A percentile compares a stretch with the other conserved stretches of the same genome.
These are phyloP conservation scores for Eucalyptus victrix DNA, from an alignment of 345 rosid species.

Conservation along the genomic window DNA sequence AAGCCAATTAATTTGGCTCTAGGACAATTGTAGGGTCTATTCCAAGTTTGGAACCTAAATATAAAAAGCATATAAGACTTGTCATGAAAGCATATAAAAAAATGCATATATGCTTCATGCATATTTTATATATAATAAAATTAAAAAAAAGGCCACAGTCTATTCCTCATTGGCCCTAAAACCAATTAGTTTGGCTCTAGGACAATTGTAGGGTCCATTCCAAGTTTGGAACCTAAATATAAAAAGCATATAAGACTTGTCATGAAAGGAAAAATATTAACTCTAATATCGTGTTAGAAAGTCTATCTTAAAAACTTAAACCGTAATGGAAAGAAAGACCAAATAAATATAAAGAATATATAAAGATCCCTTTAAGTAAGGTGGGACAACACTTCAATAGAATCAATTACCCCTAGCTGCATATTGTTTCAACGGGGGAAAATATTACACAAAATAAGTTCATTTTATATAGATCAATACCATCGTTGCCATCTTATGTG, in stretches of 20 bases:
- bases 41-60: neutral
- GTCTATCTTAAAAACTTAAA: no score
- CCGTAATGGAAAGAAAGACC: accelerated
- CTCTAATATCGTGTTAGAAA: neutral
- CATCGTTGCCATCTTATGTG: neutral
- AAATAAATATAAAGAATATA: no score
- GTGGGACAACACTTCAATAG: no score
- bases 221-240: neutral
- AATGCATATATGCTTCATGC: neutral
- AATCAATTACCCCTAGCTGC: accelerated
- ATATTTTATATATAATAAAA: neutral
- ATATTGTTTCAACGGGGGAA: neutral
- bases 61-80: no score
- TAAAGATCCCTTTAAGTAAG: accelerated
- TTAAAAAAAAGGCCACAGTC: accelerated
- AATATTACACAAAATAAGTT: neutral
- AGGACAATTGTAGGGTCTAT: neutral
- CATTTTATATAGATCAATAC: no score
- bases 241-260: no score
- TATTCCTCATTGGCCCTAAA: neutral
- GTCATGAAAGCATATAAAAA: no score
- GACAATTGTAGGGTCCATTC: neutral
- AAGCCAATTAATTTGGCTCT: neutral
- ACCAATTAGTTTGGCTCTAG: neutral
- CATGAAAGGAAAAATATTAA: accelerated